Conservation (phyloP, 2,329 filamentous ascomycete genomes). For the Colletotrichum lupini region DNA sequence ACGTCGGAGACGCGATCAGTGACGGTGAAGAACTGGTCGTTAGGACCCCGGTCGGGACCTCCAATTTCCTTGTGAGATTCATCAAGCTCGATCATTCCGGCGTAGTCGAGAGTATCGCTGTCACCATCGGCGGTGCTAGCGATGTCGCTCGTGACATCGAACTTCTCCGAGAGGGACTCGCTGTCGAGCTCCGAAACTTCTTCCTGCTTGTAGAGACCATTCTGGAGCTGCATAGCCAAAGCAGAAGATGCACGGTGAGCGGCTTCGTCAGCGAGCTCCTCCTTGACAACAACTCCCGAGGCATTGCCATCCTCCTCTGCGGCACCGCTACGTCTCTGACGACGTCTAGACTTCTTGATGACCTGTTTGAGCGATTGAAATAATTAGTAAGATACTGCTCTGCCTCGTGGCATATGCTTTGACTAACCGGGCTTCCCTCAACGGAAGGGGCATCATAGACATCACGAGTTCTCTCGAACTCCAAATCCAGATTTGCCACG, state of each 20-base stretch:
- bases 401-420: not conserved
- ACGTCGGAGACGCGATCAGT: constrained; percentile 1
- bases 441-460: constrained; percentile 70
- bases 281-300: constrained; percentile 13
- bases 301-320: not conserved
- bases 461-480: constrained; percentile 63
- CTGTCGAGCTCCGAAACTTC: not conserved
- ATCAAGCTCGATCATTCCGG: constrained; percentile 2
- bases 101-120: not conserved
- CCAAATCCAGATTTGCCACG: constrained; percentile 67
- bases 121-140: not conserved
- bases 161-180: constrained; percentile 3
- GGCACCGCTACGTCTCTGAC: constrained; percentile 9
- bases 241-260: not conserved
- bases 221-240: not conserved
- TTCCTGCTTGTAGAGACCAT: not conserved
- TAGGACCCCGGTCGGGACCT: not conserved
- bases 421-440: constrained; percentile 61
- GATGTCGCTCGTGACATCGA: constrained; percentile 10
- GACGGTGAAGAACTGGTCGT: not conserved
- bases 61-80: not conserved
- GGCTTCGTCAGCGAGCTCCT: constrained; percentile 3
- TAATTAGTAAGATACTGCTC: not conserved
- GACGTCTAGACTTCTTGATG: constrained; percentile 12
- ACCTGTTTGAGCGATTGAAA: not conserved